Conservation (phyloP, 108 stramenopile genomes). For the Cylindrotheca fusiformis region DNA sequence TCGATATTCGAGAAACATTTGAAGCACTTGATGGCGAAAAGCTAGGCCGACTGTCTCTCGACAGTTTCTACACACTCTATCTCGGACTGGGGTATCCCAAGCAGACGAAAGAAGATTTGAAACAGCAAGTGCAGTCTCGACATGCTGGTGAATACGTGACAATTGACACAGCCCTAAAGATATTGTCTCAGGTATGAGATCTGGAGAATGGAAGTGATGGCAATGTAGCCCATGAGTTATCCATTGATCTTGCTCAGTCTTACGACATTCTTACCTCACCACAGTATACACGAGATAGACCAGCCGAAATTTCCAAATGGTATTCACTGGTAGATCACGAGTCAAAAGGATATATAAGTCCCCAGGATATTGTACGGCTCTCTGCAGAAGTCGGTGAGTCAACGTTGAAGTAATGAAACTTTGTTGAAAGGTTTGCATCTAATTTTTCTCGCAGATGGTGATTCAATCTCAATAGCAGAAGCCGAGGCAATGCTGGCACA, state of each 20-base stretch:
- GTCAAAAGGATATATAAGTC: conserved; percentile 18
- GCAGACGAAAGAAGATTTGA: not conserved
- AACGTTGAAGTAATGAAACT: not conserved
- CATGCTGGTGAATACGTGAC: conserved; percentile 1
- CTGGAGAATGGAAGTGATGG: conserved; percentile 2
- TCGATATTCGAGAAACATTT: conserved; percentile 28
- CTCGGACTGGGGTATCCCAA: conserved; percentile 31
- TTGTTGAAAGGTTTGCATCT: not conserved
- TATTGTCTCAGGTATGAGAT: not conserved
- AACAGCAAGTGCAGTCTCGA: not conserved
- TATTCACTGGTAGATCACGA: conserved; percentile 14
- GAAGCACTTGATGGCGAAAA: conserved; percentile 30
- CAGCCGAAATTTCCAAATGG: not conserved
- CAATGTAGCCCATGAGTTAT: not conserved
- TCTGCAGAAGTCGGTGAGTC: conserved; percentile 7
- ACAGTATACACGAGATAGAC: conserved; percentile 1
- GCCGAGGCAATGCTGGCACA: not conserved
- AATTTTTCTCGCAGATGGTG: not conserved
- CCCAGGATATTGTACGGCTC: conserved; percentile 8
- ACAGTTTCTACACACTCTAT: conserved; percentile 21
- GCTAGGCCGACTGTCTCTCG: conserved; percentile 18
- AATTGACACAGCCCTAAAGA: not conserved
- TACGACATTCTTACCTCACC: not conserved
- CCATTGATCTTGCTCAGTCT: not conserved
- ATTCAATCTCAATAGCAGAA: not conserved